Evolutionary conservation across 2,329 filamentous ascomycete species (phyloP).

Genomic region (Fulvia fulva): DNA sequence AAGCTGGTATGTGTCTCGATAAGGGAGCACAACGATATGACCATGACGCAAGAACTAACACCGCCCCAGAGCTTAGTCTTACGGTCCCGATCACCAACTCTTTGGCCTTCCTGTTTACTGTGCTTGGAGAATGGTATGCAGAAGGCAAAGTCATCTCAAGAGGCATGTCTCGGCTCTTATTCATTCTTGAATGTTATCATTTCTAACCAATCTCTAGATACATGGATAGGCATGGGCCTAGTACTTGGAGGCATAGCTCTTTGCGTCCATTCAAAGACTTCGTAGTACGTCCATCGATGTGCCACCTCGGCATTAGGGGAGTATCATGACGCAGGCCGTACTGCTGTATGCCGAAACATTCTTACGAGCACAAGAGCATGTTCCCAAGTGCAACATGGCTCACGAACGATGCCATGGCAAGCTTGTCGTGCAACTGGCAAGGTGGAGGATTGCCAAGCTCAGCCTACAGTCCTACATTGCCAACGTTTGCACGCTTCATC

Average conservation of each 20-base stretch:
- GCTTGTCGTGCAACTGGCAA: background rate
- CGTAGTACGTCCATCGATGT: slow-evolving; percentile 5
- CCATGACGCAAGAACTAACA: too few species aligned
- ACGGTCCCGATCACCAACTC: slow-evolving; percentile 96
- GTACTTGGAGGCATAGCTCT: slow-evolving; percentile 77
- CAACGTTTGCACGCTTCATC: background rate
- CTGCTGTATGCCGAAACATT: background rate
- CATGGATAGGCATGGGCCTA: slow-evolving; percentile 74
- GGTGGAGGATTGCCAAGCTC: background rate
- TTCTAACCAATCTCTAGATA: slow-evolving; percentile 53
- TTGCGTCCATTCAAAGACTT: slow-evolving; percentile 63
- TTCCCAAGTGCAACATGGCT: background rate
- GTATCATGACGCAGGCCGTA: slow-evolving; percentile 12
- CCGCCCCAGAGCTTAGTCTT: slow-evolving; percentile 81
- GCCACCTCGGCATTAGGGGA: background rate
- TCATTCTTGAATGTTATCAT: background rate
- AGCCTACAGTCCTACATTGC: background rate
- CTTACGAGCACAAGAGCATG: background rate
- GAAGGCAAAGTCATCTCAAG: slow-evolving; percentile 84
- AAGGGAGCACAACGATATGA: too few species aligned
- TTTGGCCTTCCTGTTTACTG: slow-evolving; percentile 91
- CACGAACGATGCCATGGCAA: background rate
- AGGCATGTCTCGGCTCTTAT: slow-evolving; percentile 52
- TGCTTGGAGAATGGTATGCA: slow-evolving; percentile 90
- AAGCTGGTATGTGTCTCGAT: slow-evolving; percentile 63